Evolutionary conservation across 805 yeast species (phyloP).

Genomic region (Wickerhamiella parazyma): DNA sequence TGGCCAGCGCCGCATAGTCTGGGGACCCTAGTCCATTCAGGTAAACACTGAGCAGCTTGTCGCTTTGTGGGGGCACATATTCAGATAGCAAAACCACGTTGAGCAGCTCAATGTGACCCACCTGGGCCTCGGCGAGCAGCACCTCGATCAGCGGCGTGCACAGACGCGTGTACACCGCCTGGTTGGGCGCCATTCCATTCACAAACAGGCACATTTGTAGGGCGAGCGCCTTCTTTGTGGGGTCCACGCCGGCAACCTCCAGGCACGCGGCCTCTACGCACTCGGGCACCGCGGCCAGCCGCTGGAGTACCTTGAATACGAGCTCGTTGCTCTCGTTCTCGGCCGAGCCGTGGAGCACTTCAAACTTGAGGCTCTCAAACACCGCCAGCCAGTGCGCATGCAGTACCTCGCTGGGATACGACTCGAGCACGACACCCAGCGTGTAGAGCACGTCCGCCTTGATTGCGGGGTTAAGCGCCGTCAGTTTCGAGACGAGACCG

Average conservation of each 20-base stretch:
- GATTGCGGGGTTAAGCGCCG: constrained; percentile 18
- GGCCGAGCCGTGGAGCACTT: constrained; percentile 70
- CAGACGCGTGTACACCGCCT: constrained; percentile 2
- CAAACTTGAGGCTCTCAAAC: constrained; percentile 84
- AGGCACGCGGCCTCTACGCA: constrained; percentile 27
- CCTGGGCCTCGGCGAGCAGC: background rate
- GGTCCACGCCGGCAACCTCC: constrained; percentile 2
- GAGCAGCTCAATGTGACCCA: background rate
- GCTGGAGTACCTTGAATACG: constrained; percentile 33
- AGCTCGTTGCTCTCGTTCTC: constrained; percentile 29
- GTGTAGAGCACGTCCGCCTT: constrained; percentile 63
- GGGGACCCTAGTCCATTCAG: constrained; percentile 55
- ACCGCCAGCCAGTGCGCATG: constrained; percentile 53
- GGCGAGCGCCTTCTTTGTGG: constrained; percentile 8
- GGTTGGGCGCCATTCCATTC: constrained; percentile 8
- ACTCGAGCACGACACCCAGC: constrained; percentile 39
- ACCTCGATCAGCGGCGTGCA: constrained; percentile 30
- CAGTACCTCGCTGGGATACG: constrained; percentile 38
- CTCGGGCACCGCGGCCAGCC: constrained; percentile 27
- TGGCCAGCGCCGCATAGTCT: constrained; percentile 51
- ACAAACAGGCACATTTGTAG: constrained; percentile 9
- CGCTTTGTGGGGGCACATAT: constrained; percentile 35
- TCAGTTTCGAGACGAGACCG: constrained; percentile 60
- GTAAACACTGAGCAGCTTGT: constrained; percentile 50
- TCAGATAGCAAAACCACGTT: constrained; percentile 21